phyloP scores from a whole-genome alignment of 2,329 filamentous ascomycete genomes.

The Fusarium sp. region DNA sequence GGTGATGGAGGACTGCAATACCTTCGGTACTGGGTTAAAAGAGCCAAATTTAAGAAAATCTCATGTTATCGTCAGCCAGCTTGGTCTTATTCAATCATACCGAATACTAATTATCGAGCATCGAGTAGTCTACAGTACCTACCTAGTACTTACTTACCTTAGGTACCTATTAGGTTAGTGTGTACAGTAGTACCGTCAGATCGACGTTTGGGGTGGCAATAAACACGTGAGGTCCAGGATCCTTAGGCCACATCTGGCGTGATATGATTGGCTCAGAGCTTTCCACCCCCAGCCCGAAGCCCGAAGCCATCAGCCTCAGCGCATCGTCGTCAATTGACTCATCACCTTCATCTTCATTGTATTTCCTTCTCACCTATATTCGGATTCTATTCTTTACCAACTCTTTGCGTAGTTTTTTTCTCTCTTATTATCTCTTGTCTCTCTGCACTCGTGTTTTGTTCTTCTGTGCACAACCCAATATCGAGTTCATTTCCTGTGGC shows the following conservation, averaged over 20 bases:
- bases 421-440: neutral
- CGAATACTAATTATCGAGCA: neutral
- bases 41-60: neutral
- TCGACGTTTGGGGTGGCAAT: slow-evolving; percentile 13
- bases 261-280: slow-evolving; percentile 21
- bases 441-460: neutral
- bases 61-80: neutral
- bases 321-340: slow-evolving; percentile 37
- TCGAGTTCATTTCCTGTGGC: neutral
- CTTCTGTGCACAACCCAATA: neutral
- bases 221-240: slow-evolving; percentile 6
- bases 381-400: slow-evolving; percentile 2
- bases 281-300: slow-evolving; percentile 26
- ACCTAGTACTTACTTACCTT: too few species aligned
- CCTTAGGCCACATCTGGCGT: neutral
- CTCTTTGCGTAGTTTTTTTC: slow-evolving; percentile 5
- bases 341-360: slow-evolving; percentile 3
- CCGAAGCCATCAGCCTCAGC: slow-evolving; percentile 6
- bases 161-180: too few species aligned
- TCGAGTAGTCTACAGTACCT: too few species aligned
- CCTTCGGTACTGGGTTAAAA: neutral
- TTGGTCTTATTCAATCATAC: neutral
- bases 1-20: neutral
- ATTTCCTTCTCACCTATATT: slow-evolving; percentile 9
- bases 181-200: slow-evolving; percentile 1